A percentile compares a stretch with the other conserved stretches of the same genome.
These are phyloP conservation scores for Penicillium steckii DNA, from an alignment of 495 filamentous ascomycete species.

Conservation along the genomic window DNA sequence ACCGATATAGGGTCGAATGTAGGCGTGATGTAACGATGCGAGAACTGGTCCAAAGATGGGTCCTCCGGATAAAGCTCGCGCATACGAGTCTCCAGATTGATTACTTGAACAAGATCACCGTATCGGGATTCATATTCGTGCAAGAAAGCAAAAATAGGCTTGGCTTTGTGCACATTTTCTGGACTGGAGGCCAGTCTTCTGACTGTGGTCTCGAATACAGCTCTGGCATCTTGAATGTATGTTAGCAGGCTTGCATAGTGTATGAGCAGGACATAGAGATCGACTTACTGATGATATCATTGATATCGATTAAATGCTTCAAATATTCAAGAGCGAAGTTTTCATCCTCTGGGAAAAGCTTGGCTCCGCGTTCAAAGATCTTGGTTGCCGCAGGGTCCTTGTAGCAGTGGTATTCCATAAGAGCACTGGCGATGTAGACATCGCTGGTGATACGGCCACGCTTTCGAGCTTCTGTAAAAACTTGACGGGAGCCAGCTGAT, in stretches of 20 bases:
- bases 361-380: constrained; percentile 92
- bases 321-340: constrained; percentile 89
- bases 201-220: constrained; percentile 91
- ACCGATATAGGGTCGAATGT: constrained; percentile 74
- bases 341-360: constrained; percentile 89
- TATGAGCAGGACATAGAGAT: neutral
- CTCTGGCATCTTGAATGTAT: constrained; percentile 70
- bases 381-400: constrained; percentile 86
- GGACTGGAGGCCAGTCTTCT: constrained; percentile 71
- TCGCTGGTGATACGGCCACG: constrained; percentile 86
- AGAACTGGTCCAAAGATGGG: constrained; percentile 70
- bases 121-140: constrained; percentile 94
- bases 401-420: constrained; percentile 94
- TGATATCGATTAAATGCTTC: constrained; percentile 86
- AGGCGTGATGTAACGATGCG: constrained; percentile 66
- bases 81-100: constrained; percentile 90
- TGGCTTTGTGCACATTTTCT: constrained; percentile 69
- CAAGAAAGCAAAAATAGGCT: constrained; percentile 83
- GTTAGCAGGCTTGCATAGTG: constrained; percentile 16
- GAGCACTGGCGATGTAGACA: constrained; percentile 86
- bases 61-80: constrained; percentile 87
- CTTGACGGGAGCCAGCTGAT: constrained; percentile 73
- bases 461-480: constrained; percentile 83
- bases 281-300: constrained; percentile 87
- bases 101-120: constrained; percentile 84